Conservation (phyloP, 495 filamentous ascomycete species). For the Clohesyomyces aquaticus region DNA sequence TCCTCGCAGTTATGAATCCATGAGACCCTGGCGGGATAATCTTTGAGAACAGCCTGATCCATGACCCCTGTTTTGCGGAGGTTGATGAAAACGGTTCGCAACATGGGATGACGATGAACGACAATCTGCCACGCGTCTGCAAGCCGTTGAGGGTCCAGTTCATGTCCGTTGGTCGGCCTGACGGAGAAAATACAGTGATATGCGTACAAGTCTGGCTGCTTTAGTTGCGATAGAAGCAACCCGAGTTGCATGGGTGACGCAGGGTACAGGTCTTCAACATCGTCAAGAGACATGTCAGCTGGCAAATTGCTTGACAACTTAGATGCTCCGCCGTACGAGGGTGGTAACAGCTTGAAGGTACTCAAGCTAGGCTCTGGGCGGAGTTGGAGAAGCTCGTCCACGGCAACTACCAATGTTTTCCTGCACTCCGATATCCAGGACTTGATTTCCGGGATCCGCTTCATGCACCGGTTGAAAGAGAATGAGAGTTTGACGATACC, state of each 20-base stretch:
- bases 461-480: constrained; percentile 63
- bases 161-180: constrained; percentile 40
- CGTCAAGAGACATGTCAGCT: constrained; percentile 50
- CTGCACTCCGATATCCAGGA: constrained; percentile 65
- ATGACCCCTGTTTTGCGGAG: constrained; percentile 52
- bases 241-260: constrained; percentile 71
- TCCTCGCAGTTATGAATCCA: constrained; percentile 30
- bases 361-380: constrained; percentile 60
- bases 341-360: constrained; percentile 64
- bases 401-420: constrained; percentile 56
- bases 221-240: constrained; percentile 63
- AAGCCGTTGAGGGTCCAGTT: constrained; percentile 49
- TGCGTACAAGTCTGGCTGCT: constrained; percentile 62
- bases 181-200: constrained; percentile 66
- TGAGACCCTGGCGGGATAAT: constrained; percentile 14
- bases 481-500: constrained; percentile 67
- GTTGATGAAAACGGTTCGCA: constrained; percentile 57
- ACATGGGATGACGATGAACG: constrained; percentile 54
- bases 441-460: constrained; percentile 60
- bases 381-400: constrained; percentile 55
- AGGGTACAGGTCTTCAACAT: constrained; percentile 67
- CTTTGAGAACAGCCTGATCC: constrained; percentile 58
- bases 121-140: constrained; percentile 55
- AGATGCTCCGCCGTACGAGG: constrained; percentile 62
- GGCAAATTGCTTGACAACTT: constrained; percentile 44